Conservation (phyloP, 2,329 filamentous ascomycete genomes). For the Aaosphaeria pasadenensis region DNA sequence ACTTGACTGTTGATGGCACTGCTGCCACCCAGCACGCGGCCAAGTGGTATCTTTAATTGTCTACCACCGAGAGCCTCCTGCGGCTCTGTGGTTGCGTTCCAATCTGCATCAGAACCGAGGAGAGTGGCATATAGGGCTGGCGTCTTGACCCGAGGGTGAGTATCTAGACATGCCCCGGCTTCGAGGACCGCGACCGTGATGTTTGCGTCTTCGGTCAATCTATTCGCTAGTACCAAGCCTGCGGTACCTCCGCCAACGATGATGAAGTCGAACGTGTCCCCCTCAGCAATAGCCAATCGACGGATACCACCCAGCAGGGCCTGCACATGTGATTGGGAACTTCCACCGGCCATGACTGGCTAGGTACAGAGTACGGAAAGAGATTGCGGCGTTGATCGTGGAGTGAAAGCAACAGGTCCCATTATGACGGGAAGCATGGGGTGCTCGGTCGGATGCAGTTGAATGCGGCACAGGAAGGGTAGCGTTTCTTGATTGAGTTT, state of each 20-base stretch:
- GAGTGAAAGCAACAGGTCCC: too few species aligned
- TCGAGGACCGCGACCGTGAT: conserved; percentile 32
- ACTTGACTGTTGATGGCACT: conserved; percentile 1
- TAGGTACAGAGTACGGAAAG: too few species aligned
- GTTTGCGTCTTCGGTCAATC: conserved; percentile 18
- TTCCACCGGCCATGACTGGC: not conserved
- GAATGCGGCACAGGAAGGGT: too few species aligned
- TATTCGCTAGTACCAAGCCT: conserved; percentile 22
- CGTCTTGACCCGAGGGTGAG: conserved; percentile 27
- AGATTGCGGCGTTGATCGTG: too few species aligned
- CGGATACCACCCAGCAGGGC: not conserved
- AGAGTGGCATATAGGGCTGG: conserved; percentile 25
- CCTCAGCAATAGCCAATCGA: not conserved
- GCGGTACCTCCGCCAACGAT: conserved; percentile 19
- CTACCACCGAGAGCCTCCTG: not conserved
- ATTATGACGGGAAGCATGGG: not conserved
- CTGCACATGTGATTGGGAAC: not conserved
- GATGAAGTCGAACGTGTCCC: conserved; percentile 4
- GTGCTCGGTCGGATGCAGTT: too few species aligned
- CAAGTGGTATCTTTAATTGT: not conserved
- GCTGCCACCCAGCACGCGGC: not conserved
- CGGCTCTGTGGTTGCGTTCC: not conserved
- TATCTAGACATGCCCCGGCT: conserved; percentile 22
- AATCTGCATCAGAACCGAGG: conserved; percentile 13
- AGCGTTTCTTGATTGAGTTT: too few species aligned